phyloP scores from a whole-genome alignment of 176 grass and related monocot genomes.

The Olyra latifolia region DNA sequence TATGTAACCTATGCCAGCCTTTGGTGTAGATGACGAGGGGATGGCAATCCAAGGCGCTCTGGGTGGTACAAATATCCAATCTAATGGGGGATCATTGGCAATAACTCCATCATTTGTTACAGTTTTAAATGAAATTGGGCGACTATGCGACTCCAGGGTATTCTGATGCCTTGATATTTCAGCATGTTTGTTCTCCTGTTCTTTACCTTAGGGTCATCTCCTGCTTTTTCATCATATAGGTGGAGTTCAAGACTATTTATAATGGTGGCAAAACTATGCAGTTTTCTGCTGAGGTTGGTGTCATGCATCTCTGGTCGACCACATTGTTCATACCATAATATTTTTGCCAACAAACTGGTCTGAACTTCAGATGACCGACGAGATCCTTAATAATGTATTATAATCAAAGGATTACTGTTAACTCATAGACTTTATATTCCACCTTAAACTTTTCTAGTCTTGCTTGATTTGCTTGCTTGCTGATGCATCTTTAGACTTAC shows the following conservation, averaged over 20 bases:
- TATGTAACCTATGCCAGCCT: slow-evolving; percentile 34
- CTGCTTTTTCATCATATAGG: slow-evolving; percentile 42
- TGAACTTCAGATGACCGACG: background rate
- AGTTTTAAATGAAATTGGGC: slow-evolving; percentile 83
- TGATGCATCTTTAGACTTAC: slow-evolving; percentile 17
- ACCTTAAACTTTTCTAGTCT: background rate
- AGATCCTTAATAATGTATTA: background rate
- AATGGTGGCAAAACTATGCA: slow-evolving; percentile 57
- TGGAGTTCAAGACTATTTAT: slow-evolving; percentile 77
- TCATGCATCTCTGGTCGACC: slow-evolving; percentile 1
- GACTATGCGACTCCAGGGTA: slow-evolving; percentile 72
- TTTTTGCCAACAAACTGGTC: background rate
- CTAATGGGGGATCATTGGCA: slow-evolving; percentile 46
- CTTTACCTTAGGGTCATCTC: slow-evolving; percentile 2
- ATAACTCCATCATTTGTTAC: slow-evolving; percentile 56
- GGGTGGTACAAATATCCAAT: slow-evolving; percentile 45
- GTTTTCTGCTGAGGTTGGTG: slow-evolving; percentile 82
- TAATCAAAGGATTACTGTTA: background rate
- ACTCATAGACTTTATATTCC: background rate
- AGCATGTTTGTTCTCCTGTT: background rate
- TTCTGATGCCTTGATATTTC: slow-evolving; percentile 20
- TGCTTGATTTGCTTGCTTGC: slow-evolving; percentile 11
- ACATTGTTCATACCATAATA: slow-evolving; percentile 6
- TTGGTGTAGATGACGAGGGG: slow-evolving; percentile 65
- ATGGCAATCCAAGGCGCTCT: slow-evolving; percentile 35